Percentiles rank a stretch among this genome's conserved stretches.
These are phyloP conservation scores for Cryptococcus sp. DNA, from an alignment of 1,284 basidiomycete species.

Conservation along the genomic window DNA sequence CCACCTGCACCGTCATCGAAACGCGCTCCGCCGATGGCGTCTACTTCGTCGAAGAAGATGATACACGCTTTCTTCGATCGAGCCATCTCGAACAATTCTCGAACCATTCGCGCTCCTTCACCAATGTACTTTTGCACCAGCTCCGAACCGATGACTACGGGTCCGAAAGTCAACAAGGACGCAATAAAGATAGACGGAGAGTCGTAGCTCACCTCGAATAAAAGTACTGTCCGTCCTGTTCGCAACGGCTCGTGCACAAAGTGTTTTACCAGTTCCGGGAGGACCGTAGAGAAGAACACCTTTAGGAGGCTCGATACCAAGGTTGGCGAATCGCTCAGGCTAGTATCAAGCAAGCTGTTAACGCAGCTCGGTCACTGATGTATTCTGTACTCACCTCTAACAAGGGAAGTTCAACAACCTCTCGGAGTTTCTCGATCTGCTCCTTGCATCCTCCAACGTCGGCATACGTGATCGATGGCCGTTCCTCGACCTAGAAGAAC, in stretches of 20 bases:
- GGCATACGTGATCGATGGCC: slow-evolving; percentile 97
- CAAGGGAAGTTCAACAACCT: slow-evolving; percentile 98
- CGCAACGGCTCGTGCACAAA: slow-evolving; percentile 96
- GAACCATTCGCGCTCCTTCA: slow-evolving; percentile 97
- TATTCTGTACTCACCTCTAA: slow-evolving; percentile 66
- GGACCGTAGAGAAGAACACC: slow-evolving; percentile 94
- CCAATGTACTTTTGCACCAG: slow-evolving; percentile 99
- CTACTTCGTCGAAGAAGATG: slow-evolving; percentile 96
- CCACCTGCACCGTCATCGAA: slow-evolving; percentile 99
- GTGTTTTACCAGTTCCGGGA: slow-evolving; percentile 97
- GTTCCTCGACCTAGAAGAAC: slow-evolving; percentile 83
- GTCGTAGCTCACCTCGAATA: slow-evolving; percentile 66
- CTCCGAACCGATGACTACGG: slow-evolving; percentile 80
- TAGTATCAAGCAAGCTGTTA: slow-evolving; percentile 43
- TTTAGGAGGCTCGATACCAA: slow-evolving; percentile 99
- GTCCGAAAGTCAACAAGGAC: no score
- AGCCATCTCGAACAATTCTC: slow-evolving; percentile 99
- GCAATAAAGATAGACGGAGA: no score
- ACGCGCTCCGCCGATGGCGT: slow-evolving; percentile 94
- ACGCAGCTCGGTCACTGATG: slow-evolving; percentile 10
- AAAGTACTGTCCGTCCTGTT: slow-evolving; percentile 99
- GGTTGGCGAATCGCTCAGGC: slow-evolving; percentile 96
- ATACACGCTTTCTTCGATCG: slow-evolving; percentile 99
- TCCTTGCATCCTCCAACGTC: slow-evolving; percentile 99
- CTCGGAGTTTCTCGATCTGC: slow-evolving; percentile 97